Evolutionary conservation across 495 filamentous ascomycete species (phyloP), one percentile per base, ranked within the genome.

Genomic region (Tuber magnatum): DNA sequence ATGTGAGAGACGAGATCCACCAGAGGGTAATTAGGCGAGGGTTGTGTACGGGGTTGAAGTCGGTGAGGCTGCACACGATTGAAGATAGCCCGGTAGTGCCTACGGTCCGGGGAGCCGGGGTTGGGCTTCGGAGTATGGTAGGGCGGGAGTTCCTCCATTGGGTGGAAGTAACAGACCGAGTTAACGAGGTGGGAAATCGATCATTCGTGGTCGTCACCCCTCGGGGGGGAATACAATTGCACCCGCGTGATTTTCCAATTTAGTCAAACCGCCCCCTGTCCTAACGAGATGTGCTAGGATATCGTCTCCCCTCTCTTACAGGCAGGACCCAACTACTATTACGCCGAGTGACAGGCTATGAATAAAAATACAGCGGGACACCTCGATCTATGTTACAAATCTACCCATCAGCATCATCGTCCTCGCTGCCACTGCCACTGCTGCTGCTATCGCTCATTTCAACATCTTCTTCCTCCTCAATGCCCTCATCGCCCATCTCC

Each of bases 401-500:
- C 51, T 77, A 81, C 71, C 80, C 70, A 18, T 78, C 77, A 16
- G 77, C 72, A 48, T 73, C 73, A 35, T 71, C 75, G 39, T 73
- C 74, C 39, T 41, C 43, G 20, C 71, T 24, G 0, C 71, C 74
- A 39, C 71, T 32, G 14, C 61, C 56, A 1, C 44, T 48, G 20
- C 80, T 69, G 10, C 71, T 80, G 51, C 73, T 73, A 61, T 77
- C 77, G 22, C 56, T 78, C 44, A 81, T 75, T 42, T 77, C 82
- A 39, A 74, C 70, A 28, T 80, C 84, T 65, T 81, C 81, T 32
- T 68, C 78, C 61, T 84, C 81, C 22, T 81, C 82, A 14, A 74
- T 70, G 38, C 76, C 76, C 71, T 74, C 80, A 22, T 70, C 83
- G 42, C 81, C 80, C 94, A 98, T 97, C 75, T 92, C 85, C 83